phyloP scores from a whole-genome alignment of 139 green algal genomes.

The Chlorella sp. region DNA sequence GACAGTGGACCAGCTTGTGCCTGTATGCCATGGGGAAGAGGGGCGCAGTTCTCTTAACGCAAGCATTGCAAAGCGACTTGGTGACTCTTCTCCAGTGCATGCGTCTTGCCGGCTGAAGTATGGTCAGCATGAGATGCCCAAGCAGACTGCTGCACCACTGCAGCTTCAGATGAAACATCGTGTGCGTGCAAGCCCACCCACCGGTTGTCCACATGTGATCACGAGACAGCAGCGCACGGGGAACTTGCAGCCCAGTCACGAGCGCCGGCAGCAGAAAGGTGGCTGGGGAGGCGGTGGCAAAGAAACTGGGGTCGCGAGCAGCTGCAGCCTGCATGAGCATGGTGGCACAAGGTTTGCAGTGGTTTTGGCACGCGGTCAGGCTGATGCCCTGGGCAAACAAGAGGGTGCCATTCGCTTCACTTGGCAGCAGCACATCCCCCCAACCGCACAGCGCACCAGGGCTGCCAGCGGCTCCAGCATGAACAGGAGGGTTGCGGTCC shows the following conservation, averaged over 20 bases:
- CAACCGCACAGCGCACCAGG: constrained; percentile 38
- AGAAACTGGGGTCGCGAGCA: neutral
- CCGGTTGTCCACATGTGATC: constrained; percentile 30
- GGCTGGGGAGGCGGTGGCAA: neutral
- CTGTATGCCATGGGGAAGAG: neutral
- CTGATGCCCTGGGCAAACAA: neutral
- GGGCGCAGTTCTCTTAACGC: too few relatives aligned
- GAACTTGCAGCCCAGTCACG: constrained; percentile 25
- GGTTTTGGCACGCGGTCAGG: too few relatives aligned
- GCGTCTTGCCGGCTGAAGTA: too few relatives aligned
- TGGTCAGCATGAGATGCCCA: too few relatives aligned
- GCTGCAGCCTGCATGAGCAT: neutral
- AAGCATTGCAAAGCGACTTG: too few relatives aligned
- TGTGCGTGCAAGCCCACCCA: too few relatives aligned
- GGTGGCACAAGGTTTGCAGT: neutral
- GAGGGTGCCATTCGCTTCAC: too few relatives aligned
- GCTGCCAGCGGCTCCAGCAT: constrained; percentile 80
- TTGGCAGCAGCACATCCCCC: neutral
- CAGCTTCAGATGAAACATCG: too few relatives aligned
- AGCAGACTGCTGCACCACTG: too few relatives aligned
- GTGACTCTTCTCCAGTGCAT: too few relatives aligned
- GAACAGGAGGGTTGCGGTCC: constrained; percentile 84
- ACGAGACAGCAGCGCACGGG: neutral
- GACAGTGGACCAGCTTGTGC: constrained; percentile 21
- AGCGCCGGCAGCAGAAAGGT: constrained; percentile 35